These are phyloP conservation scores for Lachnum nothofagi DNA, from an alignment of 2,329 filamentous ascomycete genomes.

Conservation along the genomic window DNA sequence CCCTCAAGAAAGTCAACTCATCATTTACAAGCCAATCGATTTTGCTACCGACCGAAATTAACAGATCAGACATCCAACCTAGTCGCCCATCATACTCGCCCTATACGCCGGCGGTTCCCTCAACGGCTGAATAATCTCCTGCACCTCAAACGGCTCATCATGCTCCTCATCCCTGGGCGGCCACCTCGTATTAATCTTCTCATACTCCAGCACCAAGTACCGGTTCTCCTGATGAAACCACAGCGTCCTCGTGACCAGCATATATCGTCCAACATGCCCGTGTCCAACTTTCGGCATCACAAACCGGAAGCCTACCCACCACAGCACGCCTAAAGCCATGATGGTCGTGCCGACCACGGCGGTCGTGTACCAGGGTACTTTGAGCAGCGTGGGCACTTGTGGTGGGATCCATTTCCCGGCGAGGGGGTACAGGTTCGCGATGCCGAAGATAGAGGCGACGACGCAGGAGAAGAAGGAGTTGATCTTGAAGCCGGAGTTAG, in stretches of 20 bases:
- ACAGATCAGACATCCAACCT: too few relatives aligned
- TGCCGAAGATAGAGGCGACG: conserved; percentile 1
- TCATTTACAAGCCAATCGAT: too few relatives aligned
- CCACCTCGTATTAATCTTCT: conserved; percentile 9
- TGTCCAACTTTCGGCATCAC: conserved; percentile 5
- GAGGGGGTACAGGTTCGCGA: conserved; percentile 5
- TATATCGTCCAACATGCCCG: conserved; percentile 1
- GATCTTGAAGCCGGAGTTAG: conserved; percentile 5
- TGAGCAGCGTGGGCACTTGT: not conserved
- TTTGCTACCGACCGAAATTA: too few relatives aligned
- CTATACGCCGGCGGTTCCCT: too few relatives aligned
- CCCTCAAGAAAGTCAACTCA: too few relatives aligned
- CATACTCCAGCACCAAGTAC: conserved; percentile 7
- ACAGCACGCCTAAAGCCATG: not conserved
- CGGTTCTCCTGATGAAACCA: conserved; percentile 4
- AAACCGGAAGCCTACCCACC: conserved; percentile 1
- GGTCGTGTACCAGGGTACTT: conserved; percentile 2
- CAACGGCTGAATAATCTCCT: too few relatives aligned
- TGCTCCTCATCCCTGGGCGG: conserved; percentile 1
- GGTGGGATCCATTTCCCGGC: conserved; percentile 6
- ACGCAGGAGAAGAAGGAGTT: conserved; percentile 2
- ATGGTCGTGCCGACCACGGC: conserved; percentile 1
- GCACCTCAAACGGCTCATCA: not conserved
- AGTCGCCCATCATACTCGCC: too few relatives aligned
- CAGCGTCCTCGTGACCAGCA: conserved; percentile 6